Conservation (phyloP, 441 rosid species). For the Omphalea diandra region DNA sequence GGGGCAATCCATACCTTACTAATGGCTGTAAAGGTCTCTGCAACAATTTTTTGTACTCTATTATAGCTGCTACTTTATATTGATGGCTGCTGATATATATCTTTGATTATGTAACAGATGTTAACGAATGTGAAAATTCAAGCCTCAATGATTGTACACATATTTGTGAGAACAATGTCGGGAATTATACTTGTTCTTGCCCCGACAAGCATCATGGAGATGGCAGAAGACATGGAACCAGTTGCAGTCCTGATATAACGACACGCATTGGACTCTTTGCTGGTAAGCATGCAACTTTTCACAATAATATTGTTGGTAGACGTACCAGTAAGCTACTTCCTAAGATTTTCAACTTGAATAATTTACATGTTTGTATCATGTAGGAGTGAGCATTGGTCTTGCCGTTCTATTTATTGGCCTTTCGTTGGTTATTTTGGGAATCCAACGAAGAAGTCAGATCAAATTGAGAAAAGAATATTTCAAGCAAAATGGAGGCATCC, state of each 20-base stretch:
- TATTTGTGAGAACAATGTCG: slow-evolving; percentile 9
- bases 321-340: background rate
- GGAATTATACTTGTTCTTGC: slow-evolving; percentile 30
- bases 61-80: background rate
- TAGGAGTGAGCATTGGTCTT: slow-evolving; percentile 29
- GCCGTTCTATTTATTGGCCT: slow-evolving; percentile 1
- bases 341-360: background rate
- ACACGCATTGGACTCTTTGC: background rate
- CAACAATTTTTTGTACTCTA: background rate
- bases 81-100: background rate
- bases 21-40: slow-evolving; percentile 38
- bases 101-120: slow-evolving; percentile 6
- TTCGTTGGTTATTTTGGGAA: slow-evolving; percentile 4
- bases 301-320: background rate
- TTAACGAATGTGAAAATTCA: slow-evolving; percentile 20
- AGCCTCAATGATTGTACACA: background rate
- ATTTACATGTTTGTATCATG: background rate
- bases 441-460: slow-evolving; percentile 23
- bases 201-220: slow-evolving; percentile 29
- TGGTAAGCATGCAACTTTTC: background rate
- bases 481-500: slow-evolving; percentile 41
- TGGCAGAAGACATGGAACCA: slow-evolving; percentile 22
- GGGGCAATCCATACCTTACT: slow-evolving; percentile 45
- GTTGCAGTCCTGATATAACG: background rate
- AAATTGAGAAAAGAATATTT: slow-evolving; percentile 35